Evolutionary conservation across 202 grass and related monocot species (phyloP), one percentile per base, ranked within the genome.

Genomic region (Panicum hallii): DNA sequence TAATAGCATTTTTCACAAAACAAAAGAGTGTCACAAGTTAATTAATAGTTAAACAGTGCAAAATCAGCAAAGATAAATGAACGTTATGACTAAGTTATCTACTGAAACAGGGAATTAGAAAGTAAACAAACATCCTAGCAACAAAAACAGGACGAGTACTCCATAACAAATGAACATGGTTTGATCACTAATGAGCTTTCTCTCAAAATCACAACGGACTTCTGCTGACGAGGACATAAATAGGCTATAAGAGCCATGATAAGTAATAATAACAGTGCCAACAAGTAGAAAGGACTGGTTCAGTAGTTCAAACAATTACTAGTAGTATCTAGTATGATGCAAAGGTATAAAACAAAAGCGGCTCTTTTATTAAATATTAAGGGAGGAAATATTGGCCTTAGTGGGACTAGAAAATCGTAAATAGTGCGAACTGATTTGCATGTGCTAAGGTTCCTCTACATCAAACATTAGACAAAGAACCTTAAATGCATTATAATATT

Each of bases 401-500:
- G 12, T 36, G 13, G 36, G 50, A 76, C 47, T 42, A 72, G 36
- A 66, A 62, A 72, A 79, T 11, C 63, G 26, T 15, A 66, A 79
- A 88, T 65, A 57, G 15, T 7, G 10, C 3, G 20, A 66, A 26
- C 9, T 0, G 5, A 72, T 6, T 15, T 14, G 28, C 14, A 78
- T 16, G 3, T 11, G 28, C 5, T 87, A 43, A 45, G 43, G 46
- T 67, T 67, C 28, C 15, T 57, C 5, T 22, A 14, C n/a, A 56
- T 55, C 46, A 80, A 40, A 20, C 40, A 82, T 36, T 72, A 53
- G 22, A 83, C 46, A 80, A 77, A 48, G 74, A 76, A 69, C 71
- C 30, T 48, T 73, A 67, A 32, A 63, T 79, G 15, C 15, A 45
- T 64, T 58, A 30, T 45, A 78, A 45, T 13, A 83, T 38, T 54